phyloP scores from a whole-genome alignment of 257 asterid genomes.

The Ilex aquifolium region DNA sequence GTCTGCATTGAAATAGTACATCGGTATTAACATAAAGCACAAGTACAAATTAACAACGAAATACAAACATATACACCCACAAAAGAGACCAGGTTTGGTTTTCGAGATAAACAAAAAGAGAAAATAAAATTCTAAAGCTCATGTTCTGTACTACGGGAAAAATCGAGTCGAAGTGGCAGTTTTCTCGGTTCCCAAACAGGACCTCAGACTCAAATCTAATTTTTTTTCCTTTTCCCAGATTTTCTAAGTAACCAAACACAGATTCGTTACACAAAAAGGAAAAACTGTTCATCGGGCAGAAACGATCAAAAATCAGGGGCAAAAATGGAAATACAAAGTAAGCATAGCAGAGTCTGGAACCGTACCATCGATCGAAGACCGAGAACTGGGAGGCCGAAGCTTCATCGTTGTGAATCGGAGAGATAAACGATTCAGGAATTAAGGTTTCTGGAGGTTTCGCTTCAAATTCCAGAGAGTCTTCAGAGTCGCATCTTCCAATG shows the following conservation, averaged over 20 bases:
- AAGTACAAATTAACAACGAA: too few species aligned
- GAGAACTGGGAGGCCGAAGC: conserved; percentile 15
- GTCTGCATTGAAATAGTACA: not conserved
- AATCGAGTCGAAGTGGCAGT: too few species aligned
- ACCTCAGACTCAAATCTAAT: too few species aligned
- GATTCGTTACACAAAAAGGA: not conserved
- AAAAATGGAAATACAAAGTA: not conserved
- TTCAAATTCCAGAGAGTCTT: too few species aligned
- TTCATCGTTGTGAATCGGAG: conserved; percentile 3
- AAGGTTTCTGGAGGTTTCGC: not conserved
- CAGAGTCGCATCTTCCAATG: too few species aligned
- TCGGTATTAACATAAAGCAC: not conserved
- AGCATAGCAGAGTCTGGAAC: not conserved
- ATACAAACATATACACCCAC: too few species aligned
- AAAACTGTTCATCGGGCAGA: not conserved
- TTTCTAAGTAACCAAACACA: conserved; percentile 2
- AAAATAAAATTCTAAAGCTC: not conserved
- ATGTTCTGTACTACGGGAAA: not conserved
- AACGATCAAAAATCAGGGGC: too few species aligned
- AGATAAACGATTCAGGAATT: not conserved
- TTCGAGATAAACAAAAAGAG: too few species aligned
- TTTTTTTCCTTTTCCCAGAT: conserved; percentile 6
- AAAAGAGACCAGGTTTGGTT: too few species aligned
- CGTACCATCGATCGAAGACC: conserved; percentile 15
- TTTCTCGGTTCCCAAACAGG: too few species aligned